phyloP scores from a whole-genome alignment of 176 grass and related monocot species.

The Aegilops bicornis region DNA sequence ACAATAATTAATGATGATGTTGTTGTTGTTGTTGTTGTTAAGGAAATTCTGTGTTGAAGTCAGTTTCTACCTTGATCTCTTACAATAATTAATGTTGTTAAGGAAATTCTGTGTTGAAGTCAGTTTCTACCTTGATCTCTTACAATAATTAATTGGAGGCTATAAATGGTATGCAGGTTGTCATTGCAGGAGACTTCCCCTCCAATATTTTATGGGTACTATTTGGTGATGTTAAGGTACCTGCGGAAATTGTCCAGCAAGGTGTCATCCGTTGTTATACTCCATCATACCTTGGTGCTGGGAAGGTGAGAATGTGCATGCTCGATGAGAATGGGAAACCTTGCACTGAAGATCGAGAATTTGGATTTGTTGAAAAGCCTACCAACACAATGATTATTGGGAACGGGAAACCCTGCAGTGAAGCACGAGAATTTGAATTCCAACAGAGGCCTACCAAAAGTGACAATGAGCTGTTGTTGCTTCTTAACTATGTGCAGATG shows the following conservation, averaged over 20 bases:
- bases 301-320: conserved; percentile 74
- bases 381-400: conserved; percentile 40
- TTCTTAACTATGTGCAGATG: conserved; percentile 53
- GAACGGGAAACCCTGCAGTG: conserved; percentile 42
- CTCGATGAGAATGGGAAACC: conserved; percentile 50
- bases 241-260: conserved; percentile 64
- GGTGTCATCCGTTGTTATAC: conserved; percentile 73
- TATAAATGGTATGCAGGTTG: conserved; percentile 66
- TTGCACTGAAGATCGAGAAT: conserved; percentile 65
- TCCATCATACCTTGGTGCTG: conserved; percentile 57
- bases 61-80: too few species aligned
- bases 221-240: conserved; percentile 78
- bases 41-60: too few species aligned
- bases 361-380: conserved; percentile 69
- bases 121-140: not conserved
- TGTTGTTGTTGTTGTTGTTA: too few species aligned
- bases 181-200: conserved; percentile 75
- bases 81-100: not conserved
- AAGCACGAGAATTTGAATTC: conserved; percentile 43
- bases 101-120: not conserved
- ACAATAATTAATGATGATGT: too few species aligned
- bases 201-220: conserved; percentile 40
- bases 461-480: conserved; percentile 49
- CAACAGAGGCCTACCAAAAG: conserved; percentile 44
- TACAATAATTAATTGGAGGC: conserved; percentile 21